These are phyloP conservation scores for Aaosphaeria pasadenensis DNA, from an alignment of 2,329 filamentous ascomycete genomes.

Conservation along the genomic window DNA sequence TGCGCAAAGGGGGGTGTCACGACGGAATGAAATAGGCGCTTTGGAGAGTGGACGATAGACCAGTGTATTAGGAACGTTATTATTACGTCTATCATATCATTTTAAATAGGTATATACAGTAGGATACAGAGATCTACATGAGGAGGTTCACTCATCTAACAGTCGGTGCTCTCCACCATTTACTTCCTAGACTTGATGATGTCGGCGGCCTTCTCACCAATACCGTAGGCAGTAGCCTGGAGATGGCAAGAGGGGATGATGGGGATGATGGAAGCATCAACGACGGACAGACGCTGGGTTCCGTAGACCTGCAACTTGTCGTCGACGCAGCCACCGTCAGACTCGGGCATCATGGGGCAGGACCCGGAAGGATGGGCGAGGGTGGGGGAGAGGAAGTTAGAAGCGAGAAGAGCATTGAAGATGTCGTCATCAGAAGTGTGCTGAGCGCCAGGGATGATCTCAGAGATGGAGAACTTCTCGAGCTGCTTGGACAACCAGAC, in stretches of 20 bases:
- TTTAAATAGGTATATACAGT: too few species aligned
- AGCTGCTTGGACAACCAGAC: constrained; percentile 26
- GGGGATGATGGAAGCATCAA: constrained; percentile 31
- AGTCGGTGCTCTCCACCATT: not conserved
- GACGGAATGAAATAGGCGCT: too few species aligned
- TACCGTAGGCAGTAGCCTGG: constrained; percentile 30
- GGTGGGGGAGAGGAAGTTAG: constrained; percentile 18
- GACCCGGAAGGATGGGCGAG: constrained; percentile 30
- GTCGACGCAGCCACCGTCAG: constrained; percentile 12
- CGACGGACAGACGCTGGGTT: constrained; percentile 19
- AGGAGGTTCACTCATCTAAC: not conserved
- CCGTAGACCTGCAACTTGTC: constrained; percentile 22
- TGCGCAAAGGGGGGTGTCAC: too few species aligned
- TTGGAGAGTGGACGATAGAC: too few species aligned
- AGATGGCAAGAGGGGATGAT: constrained; percentile 26
- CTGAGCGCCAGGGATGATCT: constrained; percentile 20
- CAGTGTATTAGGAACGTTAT: too few species aligned
- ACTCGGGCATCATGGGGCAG: constrained; percentile 26
- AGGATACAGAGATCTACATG: not conserved
- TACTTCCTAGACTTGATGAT: constrained; percentile 23
- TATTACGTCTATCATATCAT: too few species aligned
- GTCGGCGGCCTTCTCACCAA: constrained; percentile 34
- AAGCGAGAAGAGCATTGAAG: constrained; percentile 13
- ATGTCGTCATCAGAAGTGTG: constrained; percentile 21
- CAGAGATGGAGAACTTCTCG: constrained; percentile 15